These are phyloP conservation scores for Tephrocybe sp. DNA, from an alignment of 768 basidiomycete species.

Conservation along the genomic window DNA sequence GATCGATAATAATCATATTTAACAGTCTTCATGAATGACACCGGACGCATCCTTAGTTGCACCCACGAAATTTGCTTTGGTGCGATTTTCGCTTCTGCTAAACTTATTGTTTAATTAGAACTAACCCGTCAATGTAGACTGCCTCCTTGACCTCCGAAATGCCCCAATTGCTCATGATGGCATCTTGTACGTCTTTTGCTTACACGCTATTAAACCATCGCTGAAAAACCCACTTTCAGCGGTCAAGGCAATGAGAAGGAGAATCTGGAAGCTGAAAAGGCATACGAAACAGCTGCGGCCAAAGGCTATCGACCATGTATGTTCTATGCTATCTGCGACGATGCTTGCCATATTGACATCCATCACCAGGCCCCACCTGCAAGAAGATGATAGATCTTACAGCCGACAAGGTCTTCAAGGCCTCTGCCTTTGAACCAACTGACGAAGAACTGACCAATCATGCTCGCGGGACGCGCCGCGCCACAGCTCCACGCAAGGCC, in stretches of 20 bases:
- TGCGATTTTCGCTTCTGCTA: slow-evolving; percentile 20
- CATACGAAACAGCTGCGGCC: slow-evolving; percentile 52
- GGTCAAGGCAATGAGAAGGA: slow-evolving; percentile 55
- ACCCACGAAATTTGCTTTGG: slow-evolving; percentile 66
- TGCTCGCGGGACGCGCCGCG: slow-evolving; percentile 30
- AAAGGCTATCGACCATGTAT: slow-evolving; percentile 60
- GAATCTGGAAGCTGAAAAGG: slow-evolving; percentile 52
- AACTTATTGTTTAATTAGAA: neutral
- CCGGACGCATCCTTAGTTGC: slow-evolving; percentile 61
- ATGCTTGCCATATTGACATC: neutral
- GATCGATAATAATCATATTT: neutral
- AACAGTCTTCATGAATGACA: slow-evolving; percentile 44
- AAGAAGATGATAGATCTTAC: slow-evolving; percentile 59
- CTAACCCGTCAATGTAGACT: slow-evolving; percentile 35
- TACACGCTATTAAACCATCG: neutral
- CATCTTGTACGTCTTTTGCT: slow-evolving; percentile 45
- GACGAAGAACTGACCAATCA: slow-evolving; percentile 50
- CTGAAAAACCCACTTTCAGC: slow-evolving; percentile 25
- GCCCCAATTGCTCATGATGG: slow-evolving; percentile 54
- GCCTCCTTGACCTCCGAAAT: slow-evolving; percentile 50
- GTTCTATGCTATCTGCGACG: slow-evolving; percentile 15
- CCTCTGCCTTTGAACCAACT: slow-evolving; percentile 67
- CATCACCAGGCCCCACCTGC: slow-evolving; percentile 59
- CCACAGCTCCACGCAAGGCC: slow-evolving; percentile 17
- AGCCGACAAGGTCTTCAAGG: slow-evolving; percentile 51